Conservation (phyloP, 2,329 filamentous ascomycete species). For the Nemania sp. region DNA sequence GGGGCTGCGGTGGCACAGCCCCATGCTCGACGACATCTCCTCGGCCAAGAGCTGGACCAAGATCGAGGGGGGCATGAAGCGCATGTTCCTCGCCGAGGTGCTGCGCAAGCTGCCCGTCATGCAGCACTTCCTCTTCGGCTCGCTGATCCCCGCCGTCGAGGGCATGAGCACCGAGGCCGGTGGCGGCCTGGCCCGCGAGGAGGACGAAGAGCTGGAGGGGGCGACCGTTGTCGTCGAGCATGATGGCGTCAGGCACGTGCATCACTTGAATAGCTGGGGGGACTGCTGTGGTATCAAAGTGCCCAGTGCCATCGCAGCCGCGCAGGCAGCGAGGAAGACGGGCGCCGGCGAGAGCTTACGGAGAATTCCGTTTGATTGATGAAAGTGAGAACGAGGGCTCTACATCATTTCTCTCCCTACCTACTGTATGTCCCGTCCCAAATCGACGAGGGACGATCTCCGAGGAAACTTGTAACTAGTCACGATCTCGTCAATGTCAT, state of each 20-base stretch:
- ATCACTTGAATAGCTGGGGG: constrained; percentile 78
- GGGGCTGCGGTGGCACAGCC: constrained; percentile 92
- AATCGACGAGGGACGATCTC: background rate
- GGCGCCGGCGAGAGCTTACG: constrained; percentile 64
- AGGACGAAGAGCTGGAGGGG: constrained; percentile 56
- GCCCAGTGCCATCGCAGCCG: constrained; percentile 89
- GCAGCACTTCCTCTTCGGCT: constrained; percentile 97
- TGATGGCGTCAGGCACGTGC: constrained; percentile 70
- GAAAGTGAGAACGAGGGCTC: background rate
- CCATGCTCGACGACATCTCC: constrained; percentile 98
- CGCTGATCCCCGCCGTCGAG: constrained; percentile 76
- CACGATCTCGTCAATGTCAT: background rate
- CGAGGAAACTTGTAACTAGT: background rate
- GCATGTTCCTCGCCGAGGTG: constrained; percentile 95
- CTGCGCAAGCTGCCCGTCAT: constrained; percentile 93
- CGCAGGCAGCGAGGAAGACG: constrained; percentile 82
- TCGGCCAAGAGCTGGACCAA: constrained; percentile 88
- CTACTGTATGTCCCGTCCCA: background rate
- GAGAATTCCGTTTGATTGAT: constrained; percentile 79
- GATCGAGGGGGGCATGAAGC: constrained; percentile 91
- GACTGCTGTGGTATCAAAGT: constrained; percentile 99
- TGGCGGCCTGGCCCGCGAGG: constrained; percentile 50
- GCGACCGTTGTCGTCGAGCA: constrained; percentile 66
- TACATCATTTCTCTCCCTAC: background rate
- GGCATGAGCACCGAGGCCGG: constrained; percentile 75